Evolutionary conservation across 2,329 filamentous ascomycete genomes (phyloP), one percentile per base, ranked within the genome.

Genomic region (Aspergillus quadricinctus): DNA sequence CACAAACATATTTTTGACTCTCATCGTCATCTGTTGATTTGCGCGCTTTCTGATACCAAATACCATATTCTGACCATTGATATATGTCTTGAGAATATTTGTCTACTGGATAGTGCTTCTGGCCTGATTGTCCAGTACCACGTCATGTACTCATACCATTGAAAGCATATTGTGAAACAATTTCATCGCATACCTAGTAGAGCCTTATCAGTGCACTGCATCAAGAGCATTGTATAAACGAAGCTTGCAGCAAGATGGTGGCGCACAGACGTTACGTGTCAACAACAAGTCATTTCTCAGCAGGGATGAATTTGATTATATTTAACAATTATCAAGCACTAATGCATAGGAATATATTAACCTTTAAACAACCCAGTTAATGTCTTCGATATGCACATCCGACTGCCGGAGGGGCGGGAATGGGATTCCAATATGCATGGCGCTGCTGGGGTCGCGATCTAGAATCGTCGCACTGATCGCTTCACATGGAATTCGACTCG

Each of bases 11-110:
- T 50, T 40, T 29, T 19, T 19, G 28, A 29, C 51, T 56, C 58
- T 52, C 63, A 61, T 58, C 53, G 55, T 48, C 52, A 25, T 57
- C 25, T 50, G 40, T 55, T 52, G 56, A 55, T 49, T 52, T 49
- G 19, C 50, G 53, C 54, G 50, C 43, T 54, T 35, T 61, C 53
- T 58, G 65, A 69, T 69, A 67, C 67, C 67, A 67, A 52, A 54
- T 61, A 55, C 54, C 37, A 54, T 51, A 50, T 56, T 23, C 31
- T 43, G 31, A 37, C 52, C 55, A 9, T 57, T 61, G 54, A 66
- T 60, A 57, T 49, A 52, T 57, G 37, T 50, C 53, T 57, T 49
- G 46, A 37, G 31, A 43, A 29, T 19, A 23, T 11, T 45, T 45
- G 43, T 29, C 41, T 43, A 43, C 29, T 56, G 52, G 49, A 49